Base-by-base conservation (phyloP, 176 grass and related monocot species). In the Puccinellia tenuiflora region DNA sequence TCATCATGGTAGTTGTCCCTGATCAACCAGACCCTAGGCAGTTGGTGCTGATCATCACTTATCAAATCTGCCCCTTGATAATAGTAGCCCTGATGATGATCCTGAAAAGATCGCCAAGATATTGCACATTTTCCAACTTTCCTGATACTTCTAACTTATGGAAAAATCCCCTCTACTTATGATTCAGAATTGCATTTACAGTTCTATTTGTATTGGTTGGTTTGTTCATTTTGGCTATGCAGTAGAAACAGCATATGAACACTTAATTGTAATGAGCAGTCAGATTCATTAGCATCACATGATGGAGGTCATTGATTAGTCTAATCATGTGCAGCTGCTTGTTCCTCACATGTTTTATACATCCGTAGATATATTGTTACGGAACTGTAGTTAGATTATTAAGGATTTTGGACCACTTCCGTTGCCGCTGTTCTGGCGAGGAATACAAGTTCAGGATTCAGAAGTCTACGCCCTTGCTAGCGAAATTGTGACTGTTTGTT, bases 1-100 rank as follows among this genome's bases (percentile, higher is more conserved):
- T 85, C 87, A 1, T 85, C 87, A 0, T 92, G 90, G 93, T 87
- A 90, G 81, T 67, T 16, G 46, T 65, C 12, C 71, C 26, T 86
- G 75, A 75, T 83, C 30, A 50, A 57, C 66, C 88, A 75, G 57
- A 53, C 83, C 48, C 56, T 83, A 79, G 79, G 74, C 46, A 59
- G 54, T 56, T 43, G 47, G 79, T 82, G 46, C 70, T 82, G 79
- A 42, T 57, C 57, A 86, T 68, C 57, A 79, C 55, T 57, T 59
- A 86, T 57, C 48, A 79, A 86, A 79, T 56, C 72, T 78, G 75
- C 78, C 16, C 15, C 4, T 17, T 48, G 57, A 65, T 86, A 75
- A 78, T 75, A 51, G 35, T 66, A 83, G 29, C 30, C 46, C 66
- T 59, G 47, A n/a, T 86, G 57, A 29, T 86, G 55, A 78, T 66